Conservation (phyloP, 495 filamentous ascomycete species). For the Xylaria cubensis region DNA sequence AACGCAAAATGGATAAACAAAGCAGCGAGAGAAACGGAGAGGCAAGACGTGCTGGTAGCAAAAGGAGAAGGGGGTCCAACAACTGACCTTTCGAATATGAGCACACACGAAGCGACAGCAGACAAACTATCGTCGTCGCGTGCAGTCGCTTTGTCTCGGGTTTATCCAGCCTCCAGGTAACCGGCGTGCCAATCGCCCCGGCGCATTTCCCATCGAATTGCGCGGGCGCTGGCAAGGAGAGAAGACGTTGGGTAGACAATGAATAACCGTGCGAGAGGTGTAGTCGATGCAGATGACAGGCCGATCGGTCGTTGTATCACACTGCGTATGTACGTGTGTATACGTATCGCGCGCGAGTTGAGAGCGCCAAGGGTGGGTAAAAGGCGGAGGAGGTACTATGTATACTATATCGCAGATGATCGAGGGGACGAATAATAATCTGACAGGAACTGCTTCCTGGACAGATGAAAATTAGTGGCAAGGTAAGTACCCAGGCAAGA, state of each 20-base stretch:
- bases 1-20: constrained; percentile 3
- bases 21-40: background rate
- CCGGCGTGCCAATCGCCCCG: constrained; percentile 42
- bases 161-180: constrained; percentile 45
- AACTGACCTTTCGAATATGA: constrained; percentile 20
- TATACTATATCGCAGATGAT: constrained; percentile 8
- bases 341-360: constrained; percentile 18
- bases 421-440: background rate
- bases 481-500: background rate
- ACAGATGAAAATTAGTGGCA: background rate
- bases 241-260: constrained; percentile 20
- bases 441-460: background rate
- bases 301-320: constrained; percentile 3
- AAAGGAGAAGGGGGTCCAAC: background rate
- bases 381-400: constrained; percentile 10
- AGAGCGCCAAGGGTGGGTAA: constrained; percentile 9
- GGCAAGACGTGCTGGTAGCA: background rate
- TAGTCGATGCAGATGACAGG: background rate
- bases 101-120: constrained; percentile 24
- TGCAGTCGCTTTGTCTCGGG: constrained; percentile 34
- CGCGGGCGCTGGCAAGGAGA: constrained; percentile 23
- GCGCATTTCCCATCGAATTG: constrained; percentile 45
- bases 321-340: constrained; percentile 4
- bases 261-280: constrained; percentile 13
- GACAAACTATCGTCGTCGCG: constrained; percentile 39